These are phyloP conservation scores for Lobosporangium transversale DNA, from an alignment of 192 early-diverging fungal genomes.

Conservation along the genomic window DNA sequence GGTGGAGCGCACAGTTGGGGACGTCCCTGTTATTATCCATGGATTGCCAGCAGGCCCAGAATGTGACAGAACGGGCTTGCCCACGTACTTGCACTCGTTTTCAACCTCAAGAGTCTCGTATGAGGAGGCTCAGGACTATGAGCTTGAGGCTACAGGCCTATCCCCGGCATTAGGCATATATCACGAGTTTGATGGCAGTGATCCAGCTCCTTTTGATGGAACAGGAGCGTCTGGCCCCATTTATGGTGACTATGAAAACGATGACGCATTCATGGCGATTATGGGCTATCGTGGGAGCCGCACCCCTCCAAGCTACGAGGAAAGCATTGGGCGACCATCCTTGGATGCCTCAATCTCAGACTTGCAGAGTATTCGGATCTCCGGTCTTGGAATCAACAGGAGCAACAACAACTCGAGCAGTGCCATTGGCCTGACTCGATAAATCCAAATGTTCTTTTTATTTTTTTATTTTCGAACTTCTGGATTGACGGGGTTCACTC, in stretches of 20 bases:
- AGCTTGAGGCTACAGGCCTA: constrained; percentile 30
- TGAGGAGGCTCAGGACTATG: constrained; percentile 46
- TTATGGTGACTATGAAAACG: constrained; percentile 49
- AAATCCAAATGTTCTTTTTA: not conserved
- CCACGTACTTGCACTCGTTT: constrained; percentile 43
- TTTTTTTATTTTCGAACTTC: not conserved
- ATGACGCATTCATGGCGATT: constrained; percentile 48
- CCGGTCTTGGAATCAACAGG: not conserved
- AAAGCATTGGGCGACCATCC: constrained; percentile 35
- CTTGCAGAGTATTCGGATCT: constrained; percentile 21
- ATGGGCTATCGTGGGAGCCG: constrained; percentile 48
- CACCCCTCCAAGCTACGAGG: constrained; percentile 48
- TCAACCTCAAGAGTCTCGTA: constrained; percentile 45
- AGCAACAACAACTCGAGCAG: not conserved
- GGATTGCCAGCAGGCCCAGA: constrained; percentile 35
- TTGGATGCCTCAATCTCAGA: constrained; percentile 32
- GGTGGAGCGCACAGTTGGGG: constrained; percentile 29
- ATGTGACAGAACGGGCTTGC: constrained; percentile 41
- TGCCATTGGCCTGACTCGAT: constrained; percentile 17
- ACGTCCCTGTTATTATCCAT: constrained; percentile 32
- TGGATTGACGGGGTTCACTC: too few species aligned
- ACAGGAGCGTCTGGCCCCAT: constrained; percentile 16
- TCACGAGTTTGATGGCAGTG: not conserved
- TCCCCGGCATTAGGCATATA: not conserved
- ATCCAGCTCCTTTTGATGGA: constrained; percentile 7